A percentile compares a stretch with the other conserved stretches of the same genome.
phyloP scores from a whole-genome alignment of 768 basidiomycete species.

The Pisolithus sp. region DNA sequence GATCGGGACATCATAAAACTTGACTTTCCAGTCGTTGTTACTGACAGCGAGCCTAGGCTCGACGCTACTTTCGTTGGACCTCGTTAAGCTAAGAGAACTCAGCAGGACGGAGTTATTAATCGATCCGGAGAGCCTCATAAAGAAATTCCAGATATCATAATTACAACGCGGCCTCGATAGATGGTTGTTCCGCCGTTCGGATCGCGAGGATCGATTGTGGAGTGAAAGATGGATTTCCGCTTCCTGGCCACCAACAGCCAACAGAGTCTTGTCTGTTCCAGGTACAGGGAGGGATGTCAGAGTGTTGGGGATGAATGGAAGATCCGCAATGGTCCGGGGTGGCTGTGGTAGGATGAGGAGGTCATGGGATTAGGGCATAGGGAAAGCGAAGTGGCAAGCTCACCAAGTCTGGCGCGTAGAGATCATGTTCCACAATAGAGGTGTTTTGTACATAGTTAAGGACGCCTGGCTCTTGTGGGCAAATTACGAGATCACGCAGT shows the following conservation, averaged over 20 bases:
- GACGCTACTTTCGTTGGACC: conserved; percentile 54
- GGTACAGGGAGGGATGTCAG: conserved; percentile 51
- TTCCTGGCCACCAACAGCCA: conserved; percentile 73
- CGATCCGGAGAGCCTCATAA: conserved; percentile 49
- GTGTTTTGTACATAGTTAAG: conserved; percentile 54
- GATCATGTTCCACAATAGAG: conserved; percentile 57
- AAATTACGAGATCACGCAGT: conserved; percentile 71
- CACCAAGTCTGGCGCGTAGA: conserved; percentile 42
- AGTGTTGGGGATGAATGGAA: conserved; percentile 58
- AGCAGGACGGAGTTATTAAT: conserved; percentile 80
- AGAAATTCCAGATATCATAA: conserved; percentile 45
- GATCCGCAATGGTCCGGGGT: conserved; percentile 44
- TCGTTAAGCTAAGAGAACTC: conserved; percentile 55
- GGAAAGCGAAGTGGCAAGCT: conserved; percentile 16
- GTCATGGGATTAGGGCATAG: conserved; percentile 11
- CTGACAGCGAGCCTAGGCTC: conserved; percentile 77
- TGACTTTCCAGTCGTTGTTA: conserved; percentile 81
- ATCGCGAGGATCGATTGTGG: conserved; percentile 26
- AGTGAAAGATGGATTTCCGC: conserved; percentile 65
- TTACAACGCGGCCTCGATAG: conserved; percentile 8
- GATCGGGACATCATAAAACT: conserved; percentile 70
- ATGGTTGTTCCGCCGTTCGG: conserved; percentile 11
- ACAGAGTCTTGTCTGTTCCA: conserved; percentile 47
- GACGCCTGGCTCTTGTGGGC: conserved; percentile 58
- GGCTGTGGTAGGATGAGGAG: conserved; percentile 26